These are phyloP conservation scores for Magnusiomyces sp. DNA, from an alignment of 1,139 yeast species.

Conservation along the genomic window DNA sequence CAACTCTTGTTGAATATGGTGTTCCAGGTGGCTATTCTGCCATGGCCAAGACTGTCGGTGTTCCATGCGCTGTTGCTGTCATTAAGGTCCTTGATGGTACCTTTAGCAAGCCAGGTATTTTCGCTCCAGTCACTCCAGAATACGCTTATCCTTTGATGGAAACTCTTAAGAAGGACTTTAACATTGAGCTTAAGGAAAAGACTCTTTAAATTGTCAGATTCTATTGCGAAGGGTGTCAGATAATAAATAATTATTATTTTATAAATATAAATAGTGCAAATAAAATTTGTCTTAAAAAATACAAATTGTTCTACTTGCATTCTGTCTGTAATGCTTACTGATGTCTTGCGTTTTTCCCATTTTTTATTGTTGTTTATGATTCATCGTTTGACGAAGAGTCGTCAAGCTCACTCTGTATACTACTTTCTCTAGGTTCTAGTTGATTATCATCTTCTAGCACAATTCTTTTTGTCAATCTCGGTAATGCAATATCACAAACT, in stretches of 20 bases:
- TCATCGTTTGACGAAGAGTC: constrained; percentile 11
- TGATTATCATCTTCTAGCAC: constrained; percentile 34
- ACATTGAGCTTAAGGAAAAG: constrained; percentile 83
- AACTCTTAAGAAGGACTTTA: constrained; percentile 82
- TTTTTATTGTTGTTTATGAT: too few species aligned
- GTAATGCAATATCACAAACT: constrained; percentile 52
- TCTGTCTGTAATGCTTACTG: too few species aligned
- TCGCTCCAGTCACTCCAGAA: constrained; percentile 89
- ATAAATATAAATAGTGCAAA: not conserved
- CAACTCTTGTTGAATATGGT: constrained; percentile 93
- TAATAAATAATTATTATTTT: not conserved
- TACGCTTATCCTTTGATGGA: constrained; percentile 86
- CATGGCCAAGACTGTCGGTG: constrained; percentile 98
- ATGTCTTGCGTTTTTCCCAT: too few species aligned
- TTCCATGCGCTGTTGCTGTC: constrained; percentile 95
- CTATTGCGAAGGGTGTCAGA: not conserved
- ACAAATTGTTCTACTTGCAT: too few species aligned
- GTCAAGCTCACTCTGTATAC: constrained; percentile 27
- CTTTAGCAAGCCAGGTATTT: constrained; percentile 70
- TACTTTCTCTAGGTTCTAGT: constrained; percentile 32
- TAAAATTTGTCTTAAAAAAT: not conserved
- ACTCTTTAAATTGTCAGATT: constrained; percentile 26
- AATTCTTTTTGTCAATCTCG: constrained; percentile 43
- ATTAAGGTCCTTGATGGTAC: constrained; percentile 80
- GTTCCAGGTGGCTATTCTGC: constrained; percentile 90